phyloP scores from a whole-genome alignment of 176 grass and related monocot genomes.

The Canna indica region DNA sequence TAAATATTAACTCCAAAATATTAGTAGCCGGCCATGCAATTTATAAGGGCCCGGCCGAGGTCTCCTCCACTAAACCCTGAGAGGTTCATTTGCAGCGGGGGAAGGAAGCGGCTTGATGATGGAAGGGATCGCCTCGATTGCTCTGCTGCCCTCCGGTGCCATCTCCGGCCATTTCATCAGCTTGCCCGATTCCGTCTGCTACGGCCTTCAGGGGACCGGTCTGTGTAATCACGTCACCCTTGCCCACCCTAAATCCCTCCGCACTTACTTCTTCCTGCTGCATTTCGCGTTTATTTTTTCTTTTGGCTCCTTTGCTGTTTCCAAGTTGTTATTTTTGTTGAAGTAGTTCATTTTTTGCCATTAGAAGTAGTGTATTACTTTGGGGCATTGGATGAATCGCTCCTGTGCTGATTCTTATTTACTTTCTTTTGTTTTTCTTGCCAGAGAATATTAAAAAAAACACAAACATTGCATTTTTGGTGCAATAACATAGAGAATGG shows the following conservation, averaged over 20 bases:
- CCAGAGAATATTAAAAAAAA: too few species aligned
- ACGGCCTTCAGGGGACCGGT: constrained; percentile 89
- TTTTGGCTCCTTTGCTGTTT: neutral
- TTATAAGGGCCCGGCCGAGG: too few species aligned
- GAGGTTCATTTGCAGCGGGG: too few species aligned
- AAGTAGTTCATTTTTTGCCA: neutral
- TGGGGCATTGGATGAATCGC: neutral
- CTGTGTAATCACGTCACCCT: too few species aligned
- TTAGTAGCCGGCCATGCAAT: too few species aligned
- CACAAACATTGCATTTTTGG: too few species aligned
- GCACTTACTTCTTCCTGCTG: neutral
- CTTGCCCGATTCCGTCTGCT: constrained; percentile 66
- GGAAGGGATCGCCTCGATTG: constrained; percentile 93
- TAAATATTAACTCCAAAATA: too few species aligned
- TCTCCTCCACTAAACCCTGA: too few species aligned
- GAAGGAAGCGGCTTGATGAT: constrained; percentile 19
- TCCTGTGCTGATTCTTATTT: neutral
- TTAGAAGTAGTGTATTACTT: neutral
- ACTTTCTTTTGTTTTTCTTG: neutral
- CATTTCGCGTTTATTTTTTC: neutral
- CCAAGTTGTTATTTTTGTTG: neutral
- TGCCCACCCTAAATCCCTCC: neutral
- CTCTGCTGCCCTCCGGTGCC: constrained; percentile 58
- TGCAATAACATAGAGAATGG: too few species aligned
- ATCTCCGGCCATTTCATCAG: constrained; percentile 93